A percentile compares a stretch with the other conserved stretches of the same genome.
Conservation (phyloP, 2,329 filamentous ascomycete species). For the Venturia asperata region DNA sequence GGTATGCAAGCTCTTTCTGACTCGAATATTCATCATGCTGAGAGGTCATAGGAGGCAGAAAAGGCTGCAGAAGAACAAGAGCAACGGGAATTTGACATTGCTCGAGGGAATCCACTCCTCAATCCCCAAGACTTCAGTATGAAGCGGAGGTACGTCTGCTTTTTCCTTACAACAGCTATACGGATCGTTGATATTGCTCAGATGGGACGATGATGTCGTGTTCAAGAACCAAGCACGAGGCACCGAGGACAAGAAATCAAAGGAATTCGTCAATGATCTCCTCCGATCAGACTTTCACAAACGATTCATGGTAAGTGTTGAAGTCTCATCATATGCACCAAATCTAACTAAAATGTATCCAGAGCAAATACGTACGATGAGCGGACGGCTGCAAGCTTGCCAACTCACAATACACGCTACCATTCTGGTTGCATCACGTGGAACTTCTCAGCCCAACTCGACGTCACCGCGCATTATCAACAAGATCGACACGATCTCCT, state of each 20-base stretch:
- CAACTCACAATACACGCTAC: background rate
- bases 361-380: conserved; percentile 37
- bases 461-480: conserved; percentile 16
- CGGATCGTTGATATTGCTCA: conserved; percentile 20
- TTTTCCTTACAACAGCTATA: background rate
- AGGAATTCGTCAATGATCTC: conserved; percentile 96
- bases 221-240: conserved; percentile 98
- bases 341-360: background rate
- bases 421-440: conserved; percentile 5
- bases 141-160: conserved; percentile 54
- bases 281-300: conserved; percentile 95
- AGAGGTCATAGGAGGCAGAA: conserved; percentile 59
- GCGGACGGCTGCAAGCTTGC: background rate
- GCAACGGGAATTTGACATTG: conserved; percentile 78
- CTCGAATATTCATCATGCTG: background rate
- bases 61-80: conserved; percentile 75
- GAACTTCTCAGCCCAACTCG: background rate
- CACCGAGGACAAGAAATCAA: conserved; percentile 84
- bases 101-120: conserved; percentile 82
- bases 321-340: background rate
- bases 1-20: conserved; percentile 31
- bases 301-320: conserved; percentile 66
- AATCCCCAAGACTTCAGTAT: conserved; percentile 84
- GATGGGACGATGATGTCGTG: conserved; percentile 98
- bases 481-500: conserved; percentile 1